These are phyloP conservation scores for Mortierella sp. DNA, from an alignment of 371 early-diverging fungal species.

Conservation along the genomic window DNA sequence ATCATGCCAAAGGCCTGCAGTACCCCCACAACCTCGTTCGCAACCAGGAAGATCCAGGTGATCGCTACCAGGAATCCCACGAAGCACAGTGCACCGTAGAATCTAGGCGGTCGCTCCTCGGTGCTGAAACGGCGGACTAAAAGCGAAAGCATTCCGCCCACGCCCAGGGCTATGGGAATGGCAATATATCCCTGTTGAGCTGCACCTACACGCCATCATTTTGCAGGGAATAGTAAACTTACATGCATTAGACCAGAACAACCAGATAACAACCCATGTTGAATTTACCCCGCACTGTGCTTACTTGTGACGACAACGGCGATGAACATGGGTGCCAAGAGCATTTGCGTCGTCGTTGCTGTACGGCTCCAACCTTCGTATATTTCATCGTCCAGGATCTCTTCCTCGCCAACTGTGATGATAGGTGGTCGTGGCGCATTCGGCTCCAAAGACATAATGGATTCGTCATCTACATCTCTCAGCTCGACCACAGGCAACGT, in stretches of 20 bases:
- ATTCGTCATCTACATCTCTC: conserved; percentile 9
- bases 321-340: conserved; percentile 42
- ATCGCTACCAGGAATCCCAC: conserved; percentile 79
- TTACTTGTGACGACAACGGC: conserved; percentile 48
- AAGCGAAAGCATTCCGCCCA: conserved; percentile 17
- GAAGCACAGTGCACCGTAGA: conserved; percentile 63
- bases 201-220: conserved; percentile 25
- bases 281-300: too few species aligned
- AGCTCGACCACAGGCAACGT: conserved; percentile 72
- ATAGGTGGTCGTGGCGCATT: conserved; percentile 1
- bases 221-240: too few species aligned
- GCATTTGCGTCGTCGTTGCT: conserved; percentile 47
- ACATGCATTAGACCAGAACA: too few species aligned
- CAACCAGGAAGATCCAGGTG: conserved; percentile 84
- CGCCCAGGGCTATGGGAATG: conserved; percentile 8
- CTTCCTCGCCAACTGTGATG: conserved; percentile 11
- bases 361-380: conserved; percentile 48
- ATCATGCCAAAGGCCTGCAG: conserved; percentile 82
- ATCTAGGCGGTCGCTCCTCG: conserved; percentile 38
- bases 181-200: conserved; percentile 29
- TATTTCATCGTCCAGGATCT: not conserved
- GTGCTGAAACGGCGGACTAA: conserved; percentile 27
- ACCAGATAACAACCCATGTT: too few species aligned
- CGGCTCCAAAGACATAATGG: not conserved
- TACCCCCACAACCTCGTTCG: conserved; percentile 86